Percentiles rank a stretch among this genome's conserved stretches.
Evolutionary conservation across 768 basidiomycete species (phyloP).

Genomic region (Boletus vermiculosoides): DNA sequence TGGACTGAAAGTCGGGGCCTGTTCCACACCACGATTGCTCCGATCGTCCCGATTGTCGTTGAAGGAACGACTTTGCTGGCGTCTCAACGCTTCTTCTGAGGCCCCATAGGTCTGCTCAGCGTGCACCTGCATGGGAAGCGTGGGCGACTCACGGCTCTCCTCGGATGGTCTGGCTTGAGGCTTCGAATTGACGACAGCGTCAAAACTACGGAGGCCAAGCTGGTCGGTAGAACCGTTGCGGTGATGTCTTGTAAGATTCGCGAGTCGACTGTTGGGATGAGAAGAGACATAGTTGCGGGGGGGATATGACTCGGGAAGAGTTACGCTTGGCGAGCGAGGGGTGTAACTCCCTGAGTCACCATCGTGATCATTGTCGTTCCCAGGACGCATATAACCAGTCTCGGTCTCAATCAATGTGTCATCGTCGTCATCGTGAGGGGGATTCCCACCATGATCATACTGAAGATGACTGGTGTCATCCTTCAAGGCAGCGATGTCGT

Average conservation of each 20-base stretch:
- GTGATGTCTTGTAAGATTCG: conserved; percentile 46
- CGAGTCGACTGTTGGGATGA: conserved; percentile 29
- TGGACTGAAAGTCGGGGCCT: conserved; percentile 16
- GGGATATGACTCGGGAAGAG: conserved; percentile 50
- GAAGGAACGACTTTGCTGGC: conserved; percentile 21
- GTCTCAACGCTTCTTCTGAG: conserved; percentile 20
- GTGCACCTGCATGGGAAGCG: conserved; percentile 5
- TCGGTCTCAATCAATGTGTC: conserved; percentile 46
- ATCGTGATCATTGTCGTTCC: conserved; percentile 36
- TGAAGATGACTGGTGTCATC: conserved; percentile 39
- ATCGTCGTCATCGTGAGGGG: conserved; percentile 46
- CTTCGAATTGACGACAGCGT: conserved; percentile 54
- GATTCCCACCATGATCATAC: conserved; percentile 36
- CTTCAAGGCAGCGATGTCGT: conserved; percentile 47
- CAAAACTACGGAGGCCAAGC: conserved; percentile 57
- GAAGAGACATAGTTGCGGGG: conserved; percentile 32
- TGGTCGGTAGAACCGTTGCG: conserved; percentile 62
- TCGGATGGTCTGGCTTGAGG: conserved; percentile 27
- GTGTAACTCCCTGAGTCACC: conserved; percentile 60
- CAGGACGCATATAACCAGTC: conserved; percentile 34
- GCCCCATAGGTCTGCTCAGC: conserved; percentile 18
- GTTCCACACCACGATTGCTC: conserved; percentile 20
- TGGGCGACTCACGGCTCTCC: conserved; percentile 31
- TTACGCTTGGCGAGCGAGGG: conserved; percentile 63
- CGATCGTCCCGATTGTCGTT: conserved; percentile 25